These are phyloP conservation scores for Filobasidium uniguttulatum DNA, from an alignment of 1,284 basidiomycete species.

Conservation along the genomic window DNA sequence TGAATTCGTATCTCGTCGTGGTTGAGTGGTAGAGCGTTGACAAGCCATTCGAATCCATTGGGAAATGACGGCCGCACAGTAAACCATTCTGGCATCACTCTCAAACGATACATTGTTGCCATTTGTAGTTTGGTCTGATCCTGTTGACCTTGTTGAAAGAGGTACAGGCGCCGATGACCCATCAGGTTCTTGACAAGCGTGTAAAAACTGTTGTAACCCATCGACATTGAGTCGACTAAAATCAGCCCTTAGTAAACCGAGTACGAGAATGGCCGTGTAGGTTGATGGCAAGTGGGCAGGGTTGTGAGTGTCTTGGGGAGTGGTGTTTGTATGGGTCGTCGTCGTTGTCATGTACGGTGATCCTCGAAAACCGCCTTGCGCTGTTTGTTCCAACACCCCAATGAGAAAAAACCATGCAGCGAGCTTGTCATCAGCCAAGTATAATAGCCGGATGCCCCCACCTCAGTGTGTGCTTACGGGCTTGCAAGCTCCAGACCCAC, in stretches of 20 bases:
- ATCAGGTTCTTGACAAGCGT: constrained; percentile 56
- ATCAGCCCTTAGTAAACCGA: constrained; percentile 71
- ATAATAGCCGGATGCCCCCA: constrained; percentile 6
- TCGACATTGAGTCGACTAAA: constrained; percentile 51
- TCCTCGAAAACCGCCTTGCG: constrained; percentile 59
- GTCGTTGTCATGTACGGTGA: constrained; percentile 36
- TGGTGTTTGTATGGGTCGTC: constrained; percentile 2
- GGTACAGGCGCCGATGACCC: constrained; percentile 65
- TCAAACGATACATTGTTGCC: constrained; percentile 20
- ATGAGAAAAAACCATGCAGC: constrained; percentile 28
- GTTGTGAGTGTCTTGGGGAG: constrained; percentile 43
- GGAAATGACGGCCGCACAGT: constrained; percentile 74
- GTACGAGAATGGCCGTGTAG: constrained; percentile 67
- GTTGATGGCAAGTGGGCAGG: constrained; percentile 80
- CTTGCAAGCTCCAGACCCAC: constrained; percentile 81
- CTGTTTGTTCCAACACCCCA: constrained; percentile 35
- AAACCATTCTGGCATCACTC: constrained; percentile 52
- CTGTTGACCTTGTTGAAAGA: too few species aligned
- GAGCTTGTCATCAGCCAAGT: not conserved
- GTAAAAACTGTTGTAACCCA: constrained; percentile 51
- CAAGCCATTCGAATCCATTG: constrained; percentile 42
- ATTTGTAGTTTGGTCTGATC: too few species aligned
- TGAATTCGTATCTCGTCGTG: constrained; percentile 52
- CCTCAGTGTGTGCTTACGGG: constrained; percentile 37
- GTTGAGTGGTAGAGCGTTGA: constrained; percentile 58